Evolutionary conservation across 768 basidiomycete genomes (phyloP), one percentile per base, ranked within the genome.

Genomic region (Hygrophorus pudorinus): DNA sequence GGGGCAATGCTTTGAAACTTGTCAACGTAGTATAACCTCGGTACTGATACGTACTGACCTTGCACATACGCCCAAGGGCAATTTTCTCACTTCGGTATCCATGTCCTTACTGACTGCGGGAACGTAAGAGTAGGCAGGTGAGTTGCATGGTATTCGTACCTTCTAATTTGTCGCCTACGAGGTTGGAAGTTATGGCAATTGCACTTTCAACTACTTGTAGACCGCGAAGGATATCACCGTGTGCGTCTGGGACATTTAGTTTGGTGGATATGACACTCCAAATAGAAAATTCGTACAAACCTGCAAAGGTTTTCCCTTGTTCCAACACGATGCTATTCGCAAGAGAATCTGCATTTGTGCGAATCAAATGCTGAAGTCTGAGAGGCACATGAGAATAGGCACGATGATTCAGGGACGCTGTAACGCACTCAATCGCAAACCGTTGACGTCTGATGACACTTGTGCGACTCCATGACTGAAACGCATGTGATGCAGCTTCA

Each of bases 111-210:
- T 86, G 14, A 97, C 86, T 86, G 51, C 17, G 28, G 16, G 28
- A 28, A 14, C 56, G 36, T 37, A 13, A 45, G 27, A 21, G 55
- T 48, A 13, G 56, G 65, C 42, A 45, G n/a, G 6, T 9, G 36
- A 31, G 29, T 17, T 11, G 32, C 4, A 32, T 41, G 38, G 16
- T 2, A 17, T 29, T 27, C 7, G 11, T 62, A 86, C 93, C 87
- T 72, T 98, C 94, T 36, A 96, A 65, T 59, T 92, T 91, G 46
- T 94, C 87, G 2, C 89, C 93, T 16, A 94, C 66, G n/a, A 97
- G 64, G 9, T 78, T 84, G 0, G 81, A 81, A 0, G 94, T 89
- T 51, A 90, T 81, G 24, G 80, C 83, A 41, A 78, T 73, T 13
- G 90, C 83, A 11, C 76, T 78, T 60, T 89, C 85, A 3, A 85